These are phyloP conservation scores for Daldinia bambusicola DNA, from an alignment of 495 filamentous ascomycete genomes.

Conservation along the genomic window DNA sequence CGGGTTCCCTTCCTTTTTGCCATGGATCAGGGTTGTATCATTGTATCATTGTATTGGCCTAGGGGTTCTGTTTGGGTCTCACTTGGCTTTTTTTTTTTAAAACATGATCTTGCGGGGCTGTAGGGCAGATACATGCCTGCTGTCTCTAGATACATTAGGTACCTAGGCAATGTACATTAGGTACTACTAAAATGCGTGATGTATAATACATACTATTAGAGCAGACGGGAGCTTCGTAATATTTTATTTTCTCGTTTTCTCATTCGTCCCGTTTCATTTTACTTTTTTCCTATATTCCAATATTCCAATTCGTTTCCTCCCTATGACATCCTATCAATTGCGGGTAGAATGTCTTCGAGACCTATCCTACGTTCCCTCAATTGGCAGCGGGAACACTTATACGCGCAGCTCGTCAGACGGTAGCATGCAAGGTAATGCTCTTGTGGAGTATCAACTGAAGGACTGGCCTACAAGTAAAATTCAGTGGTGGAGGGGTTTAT, in stretches of 20 bases:
- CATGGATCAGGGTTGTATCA: constrained; percentile 33
- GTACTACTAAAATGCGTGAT: too few relatives aligned
- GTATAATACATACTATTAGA: too few relatives aligned
- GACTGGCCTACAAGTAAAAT: constrained; percentile 15
- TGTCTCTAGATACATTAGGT: too few relatives aligned
- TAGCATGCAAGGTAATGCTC: constrained; percentile 33
- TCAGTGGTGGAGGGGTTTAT: constrained; percentile 28
- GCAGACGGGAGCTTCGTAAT: background rate
- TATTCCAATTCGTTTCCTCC: constrained; percentile 37
- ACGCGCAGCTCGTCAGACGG: constrained; percentile 33
- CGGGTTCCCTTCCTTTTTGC: constrained; percentile 21
- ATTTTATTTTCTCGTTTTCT: constrained; percentile 16
- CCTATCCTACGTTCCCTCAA: constrained; percentile 31
- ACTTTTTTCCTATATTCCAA: constrained; percentile 33
- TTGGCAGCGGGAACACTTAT: constrained; percentile 33
- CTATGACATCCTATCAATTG: constrained; percentile 21
- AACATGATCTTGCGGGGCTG: constrained; percentile 39
- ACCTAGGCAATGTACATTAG: too few relatives aligned
- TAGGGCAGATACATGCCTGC: background rate
- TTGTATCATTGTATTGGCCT: constrained; percentile 22
- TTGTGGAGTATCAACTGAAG: constrained; percentile 26
- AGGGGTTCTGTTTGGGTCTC: constrained; percentile 35
- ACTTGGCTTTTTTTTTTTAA: constrained; percentile 31
- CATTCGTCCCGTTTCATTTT: constrained; percentile 33
- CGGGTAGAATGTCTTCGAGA: constrained; percentile 14